Percentiles rank a stretch among this genome's conserved stretches.
Evolutionary conservation across 2,329 filamentous ascomycete genomes (phyloP).

Genomic region (Alternaria sp.): DNA sequence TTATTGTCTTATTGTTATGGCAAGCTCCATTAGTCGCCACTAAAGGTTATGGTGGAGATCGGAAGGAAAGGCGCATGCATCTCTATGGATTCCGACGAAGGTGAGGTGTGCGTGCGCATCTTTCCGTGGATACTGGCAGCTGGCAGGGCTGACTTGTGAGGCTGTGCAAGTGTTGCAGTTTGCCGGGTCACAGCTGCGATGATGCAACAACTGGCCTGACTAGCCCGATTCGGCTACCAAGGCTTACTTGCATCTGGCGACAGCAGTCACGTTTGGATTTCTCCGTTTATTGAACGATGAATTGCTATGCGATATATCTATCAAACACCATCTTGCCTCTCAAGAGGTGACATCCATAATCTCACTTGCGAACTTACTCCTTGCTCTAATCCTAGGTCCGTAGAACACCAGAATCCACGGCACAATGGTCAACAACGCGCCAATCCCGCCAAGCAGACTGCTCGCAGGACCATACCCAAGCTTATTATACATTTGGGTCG

Average conservation of each 20-base stretch:
- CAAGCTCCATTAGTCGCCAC: background rate
- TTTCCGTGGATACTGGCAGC: background rate
- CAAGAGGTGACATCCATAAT: slow-evolving; percentile 29
- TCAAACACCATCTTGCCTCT: background rate
- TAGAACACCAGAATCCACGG: slow-evolving; percentile 86
- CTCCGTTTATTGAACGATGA: background rate
- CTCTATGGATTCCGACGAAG: background rate
- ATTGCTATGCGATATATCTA: slow-evolving; percentile 1
- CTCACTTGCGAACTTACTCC: slow-evolving; percentile 74
- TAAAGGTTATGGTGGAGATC: background rate
- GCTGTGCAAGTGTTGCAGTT: slow-evolving; percentile 7
- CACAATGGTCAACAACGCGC: slow-evolving; percentile 72
- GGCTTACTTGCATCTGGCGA: background rate
- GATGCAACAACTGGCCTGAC: slow-evolving; percentile 6
- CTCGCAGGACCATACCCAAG: slow-evolving; percentile 75
- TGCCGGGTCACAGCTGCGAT: background rate
- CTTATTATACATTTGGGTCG: slow-evolving; percentile 72
- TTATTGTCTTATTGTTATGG: background rate
- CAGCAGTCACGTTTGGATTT: background rate
- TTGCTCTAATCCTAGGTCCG: slow-evolving; percentile 74
- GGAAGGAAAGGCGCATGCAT: background rate
- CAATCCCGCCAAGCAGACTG: slow-evolving; percentile 76
- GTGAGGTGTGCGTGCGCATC: background rate
- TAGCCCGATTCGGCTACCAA: background rate
- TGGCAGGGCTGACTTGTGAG: slow-evolving; percentile 4